Base-by-base conservation (phyloP, 78 protist genomes). In the Guillardia theta region DNA sequence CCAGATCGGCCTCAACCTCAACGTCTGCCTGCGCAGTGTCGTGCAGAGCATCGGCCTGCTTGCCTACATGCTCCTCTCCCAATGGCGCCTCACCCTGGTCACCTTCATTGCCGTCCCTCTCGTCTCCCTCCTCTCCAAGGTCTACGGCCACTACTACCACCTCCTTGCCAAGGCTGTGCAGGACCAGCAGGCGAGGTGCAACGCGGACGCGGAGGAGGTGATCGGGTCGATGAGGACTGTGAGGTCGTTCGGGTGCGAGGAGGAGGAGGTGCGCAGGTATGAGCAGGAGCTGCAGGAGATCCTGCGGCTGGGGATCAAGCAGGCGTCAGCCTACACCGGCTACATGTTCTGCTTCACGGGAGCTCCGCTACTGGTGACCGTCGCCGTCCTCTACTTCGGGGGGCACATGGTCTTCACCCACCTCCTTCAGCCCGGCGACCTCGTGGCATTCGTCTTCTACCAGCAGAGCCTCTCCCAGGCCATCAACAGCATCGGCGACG, bases 171-270 rank as follows among this genome's bases (percentile, higher is more conserved):
- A 48, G 43, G 48, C 45, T 18, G 90, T 78, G 18, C 90, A 78
- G 50, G 39, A 12, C 83, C 36, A 1, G 83, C 83, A 70, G 83
- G 83, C 83, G 10, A 43, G 15, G 83, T 70, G 83, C 83, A 70
- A 70, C 83, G 95, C 95, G 64, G 2, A 19, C 53, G 93, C 95
- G 24, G 78, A 62, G 58, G 94, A 95, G 88, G 0, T 76, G 39
- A 21, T 95, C 88, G 50, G 94, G 21, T 19, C 46, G 48, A 37
- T 95, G 22, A 87, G 95, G 21, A 95, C 96, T 41, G 96, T 95
- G 33, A 76, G 95, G 36, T 50, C 94, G 0, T 95, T 95, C 78
- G 92, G 78, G 83, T 24, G 4, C 12, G 83, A 70, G 41, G 83
- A 4, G 41, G 10, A 4, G 22, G 83, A 70, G 6, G 83, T 24